phyloP scores from a whole-genome alignment of 139 green algal genomes.

The Tetradesmus lagerheimii region DNA sequence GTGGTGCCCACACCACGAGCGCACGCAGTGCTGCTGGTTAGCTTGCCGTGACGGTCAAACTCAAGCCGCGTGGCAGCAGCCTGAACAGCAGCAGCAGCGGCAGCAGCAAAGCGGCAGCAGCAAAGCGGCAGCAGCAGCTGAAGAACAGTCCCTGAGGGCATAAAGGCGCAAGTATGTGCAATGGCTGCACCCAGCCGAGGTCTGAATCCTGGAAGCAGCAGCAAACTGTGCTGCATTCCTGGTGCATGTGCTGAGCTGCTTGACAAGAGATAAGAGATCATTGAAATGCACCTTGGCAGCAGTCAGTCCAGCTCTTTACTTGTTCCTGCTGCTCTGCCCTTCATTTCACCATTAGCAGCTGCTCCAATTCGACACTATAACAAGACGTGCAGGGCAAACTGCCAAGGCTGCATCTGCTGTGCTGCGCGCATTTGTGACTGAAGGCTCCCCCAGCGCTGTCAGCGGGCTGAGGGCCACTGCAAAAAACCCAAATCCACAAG shows the following conservation, averaged over 20 bases:
- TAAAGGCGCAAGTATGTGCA: too few species aligned
- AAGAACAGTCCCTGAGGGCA: too few species aligned
- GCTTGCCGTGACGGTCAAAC: slow-evolving; percentile 75
- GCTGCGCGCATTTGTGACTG: slow-evolving; percentile 86
- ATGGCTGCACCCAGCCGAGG: too few species aligned
- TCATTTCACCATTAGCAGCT: slow-evolving; percentile 82
- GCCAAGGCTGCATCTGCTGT: slow-evolving; percentile 43
- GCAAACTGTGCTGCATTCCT: neutral
- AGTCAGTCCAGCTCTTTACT: neutral
- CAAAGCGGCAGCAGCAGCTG: neutral
- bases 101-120: neutral
- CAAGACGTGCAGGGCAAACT: neutral
- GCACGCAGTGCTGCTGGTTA: slow-evolving; percentile 47
- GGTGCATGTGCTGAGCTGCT: neutral
- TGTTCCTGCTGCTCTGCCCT: slow-evolving; percentile 61
- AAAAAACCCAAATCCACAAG: slow-evolving; percentile 49
- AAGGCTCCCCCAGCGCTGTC: slow-evolving; percentile 78
- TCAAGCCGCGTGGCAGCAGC: slow-evolving; percentile 66
- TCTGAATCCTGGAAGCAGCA: neutral
- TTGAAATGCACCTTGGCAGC: neutral
- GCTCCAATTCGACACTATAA: slow-evolving; percentile 69
- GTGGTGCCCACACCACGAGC: slow-evolving; percentile 91
- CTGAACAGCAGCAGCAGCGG: neutral
- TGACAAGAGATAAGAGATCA: too few species aligned
- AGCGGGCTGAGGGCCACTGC: too few species aligned